Conservation (phyloP, 2,329 filamentous ascomycete genomes). For the Fusarium gaditjirri region DNA sequence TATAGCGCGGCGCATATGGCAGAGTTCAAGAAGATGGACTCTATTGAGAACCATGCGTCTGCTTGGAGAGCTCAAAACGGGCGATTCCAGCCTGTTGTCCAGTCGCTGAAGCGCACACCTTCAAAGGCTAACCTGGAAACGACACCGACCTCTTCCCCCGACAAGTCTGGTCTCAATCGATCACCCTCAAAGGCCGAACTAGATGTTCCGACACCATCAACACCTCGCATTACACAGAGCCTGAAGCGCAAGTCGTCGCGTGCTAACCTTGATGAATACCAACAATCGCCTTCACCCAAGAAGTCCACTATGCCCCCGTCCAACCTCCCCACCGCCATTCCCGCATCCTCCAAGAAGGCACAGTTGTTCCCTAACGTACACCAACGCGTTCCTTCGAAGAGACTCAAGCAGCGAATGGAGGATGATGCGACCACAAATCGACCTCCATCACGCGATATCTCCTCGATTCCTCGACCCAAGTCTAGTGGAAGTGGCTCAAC, state of each 20-base stretch:
- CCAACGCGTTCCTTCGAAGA: constrained; percentile 67
- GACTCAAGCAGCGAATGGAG: constrained; percentile 71
- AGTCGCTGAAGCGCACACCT: constrained; percentile 53
- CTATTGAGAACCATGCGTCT: constrained; percentile 87
- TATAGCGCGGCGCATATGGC: constrained; percentile 89
- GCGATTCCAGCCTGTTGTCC: constrained; percentile 60
- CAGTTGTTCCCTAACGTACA: constrained; percentile 38
- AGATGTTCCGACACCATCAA: constrained; percentile 63
- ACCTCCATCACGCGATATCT: constrained; percentile 64
- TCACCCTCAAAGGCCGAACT: constrained; percentile 61
- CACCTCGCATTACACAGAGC: constrained; percentile 49
- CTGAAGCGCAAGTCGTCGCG: constrained; percentile 47
- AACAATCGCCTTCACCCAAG: constrained; percentile 45
- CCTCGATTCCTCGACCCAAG: constrained; percentile 62
- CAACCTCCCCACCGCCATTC: constrained; percentile 35
- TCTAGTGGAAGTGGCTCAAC: constrained; percentile 35
- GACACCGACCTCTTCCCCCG: constrained; percentile 47
- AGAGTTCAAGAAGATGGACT: constrained; percentile 98
- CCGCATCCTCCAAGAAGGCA: constrained; percentile 24
- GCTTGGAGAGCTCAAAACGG: constrained; percentile 72
- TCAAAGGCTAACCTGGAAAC: constrained; percentile 58
- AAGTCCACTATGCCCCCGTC: constrained; percentile 40
- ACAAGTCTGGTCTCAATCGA: constrained; percentile 61
- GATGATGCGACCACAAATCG: constrained; percentile 77
- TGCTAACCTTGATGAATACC: constrained; percentile 49